Percentiles rank a stretch among this genome's conserved stretches.
These are phyloP conservation scores for Thermothielavioides terrestris DNA, from an alignment of 495 filamentous ascomycete genomes.

Conservation along the genomic window DNA sequence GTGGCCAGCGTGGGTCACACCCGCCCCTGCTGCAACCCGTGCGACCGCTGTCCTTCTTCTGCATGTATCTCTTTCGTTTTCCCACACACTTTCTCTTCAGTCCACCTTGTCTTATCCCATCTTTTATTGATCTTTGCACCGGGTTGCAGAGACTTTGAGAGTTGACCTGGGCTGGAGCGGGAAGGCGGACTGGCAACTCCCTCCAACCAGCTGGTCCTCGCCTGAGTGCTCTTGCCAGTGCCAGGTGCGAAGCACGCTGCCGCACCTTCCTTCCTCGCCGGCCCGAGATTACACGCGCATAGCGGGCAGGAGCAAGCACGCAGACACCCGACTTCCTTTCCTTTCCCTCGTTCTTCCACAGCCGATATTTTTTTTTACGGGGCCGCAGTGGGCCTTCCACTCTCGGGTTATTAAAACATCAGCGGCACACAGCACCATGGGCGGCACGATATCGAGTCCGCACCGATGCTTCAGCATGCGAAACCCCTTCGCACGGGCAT, in stretches of 20 bases:
- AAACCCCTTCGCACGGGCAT: conserved; percentile 34
- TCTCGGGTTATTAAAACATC: neutral
- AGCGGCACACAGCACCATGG: conserved; percentile 21
- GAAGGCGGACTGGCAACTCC: too few species aligned
- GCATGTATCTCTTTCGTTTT: neutral
- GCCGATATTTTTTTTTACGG: neutral
- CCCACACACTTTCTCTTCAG: neutral
- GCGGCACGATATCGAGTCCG: conserved; percentile 26
- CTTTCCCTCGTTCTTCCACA: neutral
- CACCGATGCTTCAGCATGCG: conserved; percentile 38
- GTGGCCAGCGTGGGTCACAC: neutral
- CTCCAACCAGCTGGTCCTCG: too few species aligned
- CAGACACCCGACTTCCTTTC: too few species aligned
- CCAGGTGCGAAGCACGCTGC: too few species aligned
- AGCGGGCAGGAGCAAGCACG: too few species aligned
- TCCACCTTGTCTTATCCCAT: neutral
- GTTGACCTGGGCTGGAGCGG: too few species aligned
- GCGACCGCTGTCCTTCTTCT: neutral
- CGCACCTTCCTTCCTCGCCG: too few species aligned
- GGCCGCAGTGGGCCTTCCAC: neutral
- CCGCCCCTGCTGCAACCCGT: neutral
- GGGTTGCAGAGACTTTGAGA: neutral
- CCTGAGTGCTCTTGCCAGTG: too few species aligned
- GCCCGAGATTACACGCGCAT: too few species aligned
- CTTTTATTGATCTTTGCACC: neutral